Evolutionary conservation across 1,284 basidiomycete genomes (phyloP).

Genomic region (Ceratobasidium sp.): DNA sequence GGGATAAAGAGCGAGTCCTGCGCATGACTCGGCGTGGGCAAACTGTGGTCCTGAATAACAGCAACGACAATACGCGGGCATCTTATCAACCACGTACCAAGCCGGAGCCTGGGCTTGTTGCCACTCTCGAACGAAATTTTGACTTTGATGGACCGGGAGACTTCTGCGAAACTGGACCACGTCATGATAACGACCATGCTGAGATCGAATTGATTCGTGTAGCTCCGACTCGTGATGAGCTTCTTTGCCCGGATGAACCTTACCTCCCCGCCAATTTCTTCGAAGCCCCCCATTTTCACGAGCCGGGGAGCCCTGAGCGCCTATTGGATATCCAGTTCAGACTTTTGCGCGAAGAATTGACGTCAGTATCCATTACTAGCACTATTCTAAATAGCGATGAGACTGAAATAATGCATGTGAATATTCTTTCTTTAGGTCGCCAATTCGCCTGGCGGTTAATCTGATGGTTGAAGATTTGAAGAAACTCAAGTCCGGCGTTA

Average conservation of each 20-base stretch:
- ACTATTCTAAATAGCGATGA: neutral
- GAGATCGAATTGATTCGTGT: constrained; percentile 63
- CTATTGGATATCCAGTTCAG: constrained; percentile 72
- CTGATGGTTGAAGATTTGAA: constrained; percentile 56
- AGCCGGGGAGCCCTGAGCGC: constrained; percentile 61
- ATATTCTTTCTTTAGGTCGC: constrained; percentile 52
- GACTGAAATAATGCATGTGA: neutral
- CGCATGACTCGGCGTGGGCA: neutral
- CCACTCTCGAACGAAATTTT: constrained; percentile 45
- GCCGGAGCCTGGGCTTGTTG: neutral
- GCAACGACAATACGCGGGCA: neutral
- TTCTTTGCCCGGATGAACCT: constrained; percentile 56
- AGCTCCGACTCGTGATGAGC: constrained; percentile 67
- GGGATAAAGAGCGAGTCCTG: neutral
- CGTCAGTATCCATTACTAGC: constrained; percentile 55
- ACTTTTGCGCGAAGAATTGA: constrained; percentile 69
- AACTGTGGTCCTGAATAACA: neutral
- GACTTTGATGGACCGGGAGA: constrained; percentile 63
- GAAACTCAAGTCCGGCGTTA: constrained; percentile 42
- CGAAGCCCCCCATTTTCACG: constrained; percentile 65
- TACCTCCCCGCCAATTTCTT: constrained; percentile 65
- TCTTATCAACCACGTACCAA: too few species aligned
- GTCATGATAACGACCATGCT: constrained; percentile 70
- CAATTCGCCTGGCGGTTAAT: constrained; percentile 59
- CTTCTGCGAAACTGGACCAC: constrained; percentile 57